These are phyloP conservation scores for Pyronema omphalodes DNA, from an alignment of 495 filamentous ascomycete genomes.

Conservation along the genomic window DNA sequence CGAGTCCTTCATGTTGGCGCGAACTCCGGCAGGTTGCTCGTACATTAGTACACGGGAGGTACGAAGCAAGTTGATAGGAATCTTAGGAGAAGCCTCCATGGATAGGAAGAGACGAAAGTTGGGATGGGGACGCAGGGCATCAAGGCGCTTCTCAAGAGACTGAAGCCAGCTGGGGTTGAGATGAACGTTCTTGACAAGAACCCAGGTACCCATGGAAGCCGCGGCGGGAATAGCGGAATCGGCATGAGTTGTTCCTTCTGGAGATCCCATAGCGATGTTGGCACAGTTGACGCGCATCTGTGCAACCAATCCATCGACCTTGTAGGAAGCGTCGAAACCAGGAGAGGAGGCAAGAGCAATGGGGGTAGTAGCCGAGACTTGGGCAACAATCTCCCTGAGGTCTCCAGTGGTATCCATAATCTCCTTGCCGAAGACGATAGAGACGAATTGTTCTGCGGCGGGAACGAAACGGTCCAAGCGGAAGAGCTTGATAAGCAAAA, in stretches of 20 bases:
- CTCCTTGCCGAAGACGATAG: slow-evolving; percentile 70
- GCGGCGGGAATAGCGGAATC: slow-evolving; percentile 92
- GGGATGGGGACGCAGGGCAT: slow-evolving; percentile 80
- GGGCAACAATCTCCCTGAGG: slow-evolving; percentile 62
- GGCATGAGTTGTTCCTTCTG: slow-evolving; percentile 74
- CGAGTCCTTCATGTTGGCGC: slow-evolving; percentile 98
- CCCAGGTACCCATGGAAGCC: slow-evolving; percentile 84
- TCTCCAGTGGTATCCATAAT: slow-evolving; percentile 68
- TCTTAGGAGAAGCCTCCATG: slow-evolving; percentile 94
- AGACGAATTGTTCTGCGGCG: slow-evolving; percentile 70
- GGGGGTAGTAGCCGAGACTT: slow-evolving; percentile 68
- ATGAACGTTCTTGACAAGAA: slow-evolving; percentile 97
- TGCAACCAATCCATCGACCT: slow-evolving; percentile 88
- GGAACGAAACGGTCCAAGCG: slow-evolving; percentile 90
- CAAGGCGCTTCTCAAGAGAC: slow-evolving; percentile 88
- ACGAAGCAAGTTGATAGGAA: slow-evolving; percentile 86
- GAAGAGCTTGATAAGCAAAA: slow-evolving; percentile 84
- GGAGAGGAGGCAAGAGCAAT: slow-evolving; percentile 85
- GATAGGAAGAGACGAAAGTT: slow-evolving; percentile 94
- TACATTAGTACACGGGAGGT: slow-evolving; percentile 92
- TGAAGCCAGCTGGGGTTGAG: slow-evolving; percentile 90
- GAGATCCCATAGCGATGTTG: slow-evolving; percentile 97
- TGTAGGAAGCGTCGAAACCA: slow-evolving; percentile 96
- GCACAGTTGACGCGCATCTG: slow-evolving; percentile 62
- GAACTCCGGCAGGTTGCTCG: slow-evolving; percentile 89